Conservation (phyloP, 2,329 filamentous ascomycete species). For the Scedosporium dehoogii region DNA sequence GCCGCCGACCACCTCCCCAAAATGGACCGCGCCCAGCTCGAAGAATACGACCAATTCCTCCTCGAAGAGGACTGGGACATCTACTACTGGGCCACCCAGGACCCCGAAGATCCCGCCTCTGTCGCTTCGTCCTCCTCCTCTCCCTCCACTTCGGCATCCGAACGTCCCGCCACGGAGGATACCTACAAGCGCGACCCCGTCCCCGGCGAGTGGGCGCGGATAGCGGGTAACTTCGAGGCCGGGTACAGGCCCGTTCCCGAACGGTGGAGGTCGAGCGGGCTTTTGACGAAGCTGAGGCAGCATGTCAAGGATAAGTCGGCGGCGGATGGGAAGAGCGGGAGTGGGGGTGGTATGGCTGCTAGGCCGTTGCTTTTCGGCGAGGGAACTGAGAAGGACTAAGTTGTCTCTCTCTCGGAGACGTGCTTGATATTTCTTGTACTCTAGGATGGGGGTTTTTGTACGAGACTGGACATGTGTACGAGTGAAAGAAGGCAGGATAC, state of each 20-base stretch:
- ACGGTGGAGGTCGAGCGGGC: slow-evolving; percentile 76
- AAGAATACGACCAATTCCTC: slow-evolving; percentile 82
- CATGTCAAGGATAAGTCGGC: slow-evolving; percentile 62
- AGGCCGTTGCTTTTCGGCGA: slow-evolving; percentile 36
- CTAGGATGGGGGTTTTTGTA: slow-evolving; percentile 2
- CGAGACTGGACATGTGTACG: background rate
- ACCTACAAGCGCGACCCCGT: slow-evolving; percentile 24
- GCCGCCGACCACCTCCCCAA: slow-evolving; percentile 65
- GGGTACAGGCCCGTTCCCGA: slow-evolving; percentile 83
- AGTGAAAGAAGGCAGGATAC: background rate
- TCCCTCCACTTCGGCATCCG: slow-evolving; percentile 11
- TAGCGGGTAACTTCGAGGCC: slow-evolving; percentile 85
- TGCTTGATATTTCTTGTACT: background rate
- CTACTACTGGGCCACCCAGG: slow-evolving; percentile 98
- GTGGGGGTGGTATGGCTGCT: slow-evolving; percentile 40
- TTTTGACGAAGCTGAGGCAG: slow-evolving; percentile 63
- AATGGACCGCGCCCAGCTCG: slow-evolving; percentile 66
- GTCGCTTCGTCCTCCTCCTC: slow-evolving; percentile 18
- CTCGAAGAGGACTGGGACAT: slow-evolving; percentile 99
- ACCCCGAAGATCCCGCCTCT: slow-evolving; percentile 38
- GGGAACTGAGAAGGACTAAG: slow-evolving; percentile 7
- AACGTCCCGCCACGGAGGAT: slow-evolving; percentile 17
- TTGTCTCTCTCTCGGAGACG: background rate
- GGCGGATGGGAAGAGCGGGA: slow-evolving; percentile 24
- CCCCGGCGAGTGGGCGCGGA: slow-evolving; percentile 89